Percentiles rank a stretch among this genome's conserved stretches.
Evolutionary conservation across 1,284 basidiomycete species (phyloP).

Genomic region (Boletus semigastroideus): DNA sequence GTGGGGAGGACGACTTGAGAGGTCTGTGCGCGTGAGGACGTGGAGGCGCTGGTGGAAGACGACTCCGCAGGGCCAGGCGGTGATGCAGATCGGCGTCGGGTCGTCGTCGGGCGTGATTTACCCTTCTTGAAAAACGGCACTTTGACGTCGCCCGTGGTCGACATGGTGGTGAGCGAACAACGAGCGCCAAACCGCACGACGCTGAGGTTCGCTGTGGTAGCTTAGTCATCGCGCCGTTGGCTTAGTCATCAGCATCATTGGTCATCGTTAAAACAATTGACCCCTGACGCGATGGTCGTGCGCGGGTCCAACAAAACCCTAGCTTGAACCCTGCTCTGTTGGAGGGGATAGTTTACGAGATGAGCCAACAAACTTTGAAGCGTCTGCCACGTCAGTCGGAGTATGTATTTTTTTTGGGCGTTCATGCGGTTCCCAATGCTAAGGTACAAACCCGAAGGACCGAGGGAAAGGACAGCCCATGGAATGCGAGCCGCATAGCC

Average conservation of each 20-base stretch:
- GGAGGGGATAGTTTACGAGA: not conserved
- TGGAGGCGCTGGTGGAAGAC: conserved; percentile 22
- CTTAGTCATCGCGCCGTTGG: conserved; percentile 20
- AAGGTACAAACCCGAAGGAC: not conserved
- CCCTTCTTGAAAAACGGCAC: conserved; percentile 90
- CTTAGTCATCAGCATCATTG: conserved; percentile 13
- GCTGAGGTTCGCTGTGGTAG: too few relatives aligned
- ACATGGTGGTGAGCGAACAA: conserved; percentile 35
- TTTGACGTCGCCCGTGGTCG: conserved; percentile 43
- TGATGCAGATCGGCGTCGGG: conserved; percentile 64
- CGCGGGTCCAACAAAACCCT: not conserved
- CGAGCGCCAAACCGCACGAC: too few relatives aligned
- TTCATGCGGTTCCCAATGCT: not conserved
- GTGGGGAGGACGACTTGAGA: conserved; percentile 75
- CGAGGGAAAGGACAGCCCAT: not conserved
- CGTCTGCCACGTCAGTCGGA: not conserved
- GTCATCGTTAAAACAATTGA: conserved; percentile 4
- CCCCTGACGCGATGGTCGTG: conserved; percentile 1
- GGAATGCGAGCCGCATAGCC: not conserved
- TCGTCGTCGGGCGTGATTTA: conserved; percentile 68
- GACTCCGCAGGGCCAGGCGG: conserved; percentile 28
- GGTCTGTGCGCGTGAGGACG: conserved; percentile 36
- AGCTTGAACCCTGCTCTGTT: not conserved
- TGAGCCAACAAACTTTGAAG: not conserved
- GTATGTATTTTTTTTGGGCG: not conserved